Evolutionary conservation across 331 rosid species (phyloP), one percentile per base, ranked within the genome.

Genomic region (Cydonia oblonga): DNA sequence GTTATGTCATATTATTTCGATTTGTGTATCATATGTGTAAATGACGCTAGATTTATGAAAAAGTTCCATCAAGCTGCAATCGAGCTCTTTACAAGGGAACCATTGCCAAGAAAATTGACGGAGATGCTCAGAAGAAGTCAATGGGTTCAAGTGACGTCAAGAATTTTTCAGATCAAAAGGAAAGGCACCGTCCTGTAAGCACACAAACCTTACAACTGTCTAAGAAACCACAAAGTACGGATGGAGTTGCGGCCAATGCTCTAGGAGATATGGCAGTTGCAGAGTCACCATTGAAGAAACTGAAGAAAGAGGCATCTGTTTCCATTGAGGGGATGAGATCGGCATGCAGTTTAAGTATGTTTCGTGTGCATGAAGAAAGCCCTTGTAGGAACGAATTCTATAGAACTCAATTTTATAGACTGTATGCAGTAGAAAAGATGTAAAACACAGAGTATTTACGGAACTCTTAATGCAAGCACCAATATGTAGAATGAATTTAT

Each of bases 1-100:
- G 77, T 72, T 69, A 79, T 84, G 86, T 83, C 90, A 24, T 84
- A 74, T 69, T 86, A 86, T 77, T 77, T 84, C 4, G 68, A 69
- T 72, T 57, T 84, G 82, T 68, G 81, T 70, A 70, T 82, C 61
- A 74, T 87, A 73, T 84, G 88, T 29, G 79, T 79, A 35, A 62
- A 87, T 64, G 88, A 84, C 68, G 79, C 68, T 82, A 20, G 65
- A 61, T 1, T 26, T 61, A 16, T 9, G 19, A 72, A 72, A 42
- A 68, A 24, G 49, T 2, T 35, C 68, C 70, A 38, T 40, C 51
- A 25, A 13, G 33, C 65, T 64, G 80, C 81, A 70, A 71, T 58
- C 19, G 71, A 77, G 66, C 64, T 83, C 61, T 60, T 30, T 68
- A 66, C 40, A 69, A 73, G 71, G 87, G 44, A 52, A 66, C 65